These are phyloP conservation scores for Glebionis coronaria DNA, from an alignment of 129 eudicot genomes.

Conservation along the genomic window DNA sequence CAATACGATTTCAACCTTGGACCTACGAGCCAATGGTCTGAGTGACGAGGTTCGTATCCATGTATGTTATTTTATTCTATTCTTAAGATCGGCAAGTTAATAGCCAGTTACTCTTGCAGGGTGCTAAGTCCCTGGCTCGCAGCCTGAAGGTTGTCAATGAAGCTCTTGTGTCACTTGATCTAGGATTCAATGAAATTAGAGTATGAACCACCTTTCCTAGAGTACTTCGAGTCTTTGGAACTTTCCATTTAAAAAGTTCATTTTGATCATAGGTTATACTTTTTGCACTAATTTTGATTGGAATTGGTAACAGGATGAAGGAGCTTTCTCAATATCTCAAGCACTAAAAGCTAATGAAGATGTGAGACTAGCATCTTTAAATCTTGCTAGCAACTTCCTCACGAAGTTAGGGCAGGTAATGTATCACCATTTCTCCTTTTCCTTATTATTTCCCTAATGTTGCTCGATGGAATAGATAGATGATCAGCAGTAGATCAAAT, in stretches of 20 bases:
- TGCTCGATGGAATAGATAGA: neutral
- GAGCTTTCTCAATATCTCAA: conserved; percentile 93
- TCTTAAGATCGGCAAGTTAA: conserved; percentile 3
- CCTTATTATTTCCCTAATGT: neutral
- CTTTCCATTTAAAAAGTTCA: neutral
- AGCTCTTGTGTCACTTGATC: conserved; percentile 72
- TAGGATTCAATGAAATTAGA: conserved; percentile 93
- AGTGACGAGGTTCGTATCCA: conserved; percentile 66
- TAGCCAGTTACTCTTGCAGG: conserved; percentile 43
- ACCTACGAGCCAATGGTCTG: conserved; percentile 87
- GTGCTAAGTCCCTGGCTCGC: conserved; percentile 82
- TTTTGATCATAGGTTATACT: neutral
- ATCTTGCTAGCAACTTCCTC: conserved; percentile 78
- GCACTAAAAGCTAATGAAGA: conserved; percentile 96
- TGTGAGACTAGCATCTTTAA: conserved; percentile 69
- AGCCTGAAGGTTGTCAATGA: conserved; percentile 96
- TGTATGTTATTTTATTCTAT: conserved; percentile 3
- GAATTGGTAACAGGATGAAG: conserved; percentile 66
- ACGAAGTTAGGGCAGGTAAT: conserved; percentile 92
- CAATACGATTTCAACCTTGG: conserved; percentile 72
- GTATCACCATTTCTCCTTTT: neutral
- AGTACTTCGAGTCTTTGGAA: too few relatives aligned
- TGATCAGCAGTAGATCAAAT: neutral
- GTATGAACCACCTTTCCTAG: conserved; percentile 35
- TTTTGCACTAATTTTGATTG: conserved; percentile 3